These are phyloP conservation scores for Rhamnella rubrinervis DNA, from an alignment of 331 rosid species.

Conservation along the genomic window DNA sequence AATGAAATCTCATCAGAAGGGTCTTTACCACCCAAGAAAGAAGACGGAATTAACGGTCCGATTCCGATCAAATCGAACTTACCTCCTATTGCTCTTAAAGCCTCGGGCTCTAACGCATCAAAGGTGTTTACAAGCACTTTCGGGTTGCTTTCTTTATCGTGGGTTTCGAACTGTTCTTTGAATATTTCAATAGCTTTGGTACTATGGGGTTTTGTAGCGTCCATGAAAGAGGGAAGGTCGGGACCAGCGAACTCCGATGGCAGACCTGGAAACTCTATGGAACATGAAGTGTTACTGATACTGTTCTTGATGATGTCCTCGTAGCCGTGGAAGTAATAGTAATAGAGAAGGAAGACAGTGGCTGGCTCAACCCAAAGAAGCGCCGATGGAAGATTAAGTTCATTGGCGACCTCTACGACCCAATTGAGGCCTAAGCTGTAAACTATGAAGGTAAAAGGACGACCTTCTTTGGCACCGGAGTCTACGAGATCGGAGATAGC, in stretches of 20 bases:
- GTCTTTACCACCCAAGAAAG: not conserved
- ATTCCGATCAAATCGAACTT: not conserved
- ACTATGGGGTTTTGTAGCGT: not conserved
- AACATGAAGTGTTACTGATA: not conserved
- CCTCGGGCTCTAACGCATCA: constrained; percentile 47
- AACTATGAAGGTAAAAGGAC: constrained; percentile 34
- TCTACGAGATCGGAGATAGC: constrained; percentile 19
- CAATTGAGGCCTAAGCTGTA: constrained; percentile 31
- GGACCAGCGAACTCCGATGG: constrained; percentile 26
- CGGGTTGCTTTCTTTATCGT: constrained; percentile 25
- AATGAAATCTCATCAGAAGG: constrained; percentile 8
- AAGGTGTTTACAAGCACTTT: constrained; percentile 52
- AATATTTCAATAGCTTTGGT: constrained; percentile 14
- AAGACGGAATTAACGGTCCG: constrained; percentile 1
- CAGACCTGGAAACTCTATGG: constrained; percentile 48
- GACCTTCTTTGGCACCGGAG: constrained; percentile 17
- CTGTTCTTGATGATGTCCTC: not conserved
- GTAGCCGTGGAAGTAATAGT: constrained; percentile 41
- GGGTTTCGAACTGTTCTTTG: constrained; percentile 29
- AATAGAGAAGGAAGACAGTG: constrained; percentile 42
- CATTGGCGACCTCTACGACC: constrained; percentile 30
- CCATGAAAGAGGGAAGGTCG: constrained; percentile 50
- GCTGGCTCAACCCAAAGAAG: constrained; percentile 65
- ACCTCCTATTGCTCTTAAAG: constrained; percentile 27
- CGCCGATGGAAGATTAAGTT: constrained; percentile 18